A percentile compares a stretch with the other conserved stretches of the same genome.
Conservation (phyloP, 768 basidiomycete species). For the Suillus tomentosus region DNA sequence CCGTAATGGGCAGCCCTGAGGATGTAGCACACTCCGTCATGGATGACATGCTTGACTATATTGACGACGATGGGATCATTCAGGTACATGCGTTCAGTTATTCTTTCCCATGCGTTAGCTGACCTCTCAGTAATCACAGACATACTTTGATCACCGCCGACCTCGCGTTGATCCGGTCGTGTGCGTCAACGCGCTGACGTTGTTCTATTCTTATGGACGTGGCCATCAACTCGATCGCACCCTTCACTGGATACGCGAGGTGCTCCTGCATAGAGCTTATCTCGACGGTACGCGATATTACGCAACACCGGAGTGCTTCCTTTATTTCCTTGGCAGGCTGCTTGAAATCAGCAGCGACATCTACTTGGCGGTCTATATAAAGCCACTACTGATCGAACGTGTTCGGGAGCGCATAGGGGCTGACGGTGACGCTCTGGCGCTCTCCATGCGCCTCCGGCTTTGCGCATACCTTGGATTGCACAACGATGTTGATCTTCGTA, state of each 20-base stretch:
- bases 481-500: slow-evolving; percentile 46
- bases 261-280: slow-evolving; percentile 54
- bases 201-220: slow-evolving; percentile 53
- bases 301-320: slow-evolving; percentile 51
- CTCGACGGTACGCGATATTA: slow-evolving; percentile 59
- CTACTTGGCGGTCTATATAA: slow-evolving; percentile 37
- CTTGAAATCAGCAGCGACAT: slow-evolving; percentile 37
- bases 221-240: slow-evolving; percentile 46
- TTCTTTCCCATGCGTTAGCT: background rate
- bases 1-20: slow-evolving; percentile 37
- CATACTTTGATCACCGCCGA: slow-evolving; percentile 53
- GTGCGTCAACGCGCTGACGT: slow-evolving; percentile 49
- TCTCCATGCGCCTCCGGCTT: slow-evolving; percentile 56
- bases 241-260: slow-evolving; percentile 49
- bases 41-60: slow-evolving; percentile 58
- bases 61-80: slow-evolving; percentile 52
- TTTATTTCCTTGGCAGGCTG: slow-evolving; percentile 52
- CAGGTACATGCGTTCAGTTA: slow-evolving; percentile 33
- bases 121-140: slow-evolving; percentile 33
- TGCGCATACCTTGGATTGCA: slow-evolving; percentile 43
- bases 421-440: slow-evolving; percentile 52
- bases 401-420: slow-evolving; percentile 52
- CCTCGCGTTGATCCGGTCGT: slow-evolving; percentile 57
- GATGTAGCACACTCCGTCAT: slow-evolving; percentile 44
- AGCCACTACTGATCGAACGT: slow-evolving; percentile 45